A percentile compares a stretch with the other conserved stretches of the same genome.
These are phyloP conservation scores for Russula abietina DNA, from an alignment of 768 basidiomycete species.

Conservation along the genomic window DNA sequence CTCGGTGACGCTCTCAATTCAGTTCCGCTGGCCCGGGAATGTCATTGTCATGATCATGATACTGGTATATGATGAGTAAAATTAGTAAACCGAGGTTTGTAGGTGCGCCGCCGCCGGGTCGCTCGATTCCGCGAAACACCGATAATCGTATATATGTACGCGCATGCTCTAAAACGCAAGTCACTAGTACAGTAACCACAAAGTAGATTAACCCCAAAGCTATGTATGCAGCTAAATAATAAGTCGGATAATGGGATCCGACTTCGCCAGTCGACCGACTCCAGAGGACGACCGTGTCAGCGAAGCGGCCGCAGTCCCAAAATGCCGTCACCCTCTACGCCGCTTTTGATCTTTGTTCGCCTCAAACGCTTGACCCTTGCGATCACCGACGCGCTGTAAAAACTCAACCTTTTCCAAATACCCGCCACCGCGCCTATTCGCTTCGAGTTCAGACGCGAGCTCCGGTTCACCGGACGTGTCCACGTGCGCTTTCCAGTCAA, in stretches of 20 bases:
- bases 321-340: constrained; percentile 11
- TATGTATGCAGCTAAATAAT: not conserved
- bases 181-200: not conserved
- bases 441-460: constrained; percentile 66
- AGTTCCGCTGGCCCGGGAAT: not conserved
- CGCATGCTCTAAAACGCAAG: not conserved
- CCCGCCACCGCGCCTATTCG: constrained; percentile 66
- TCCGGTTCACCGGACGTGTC: constrained; percentile 36
- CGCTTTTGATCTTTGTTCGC: constrained; percentile 52
- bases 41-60: too few relatives aligned
- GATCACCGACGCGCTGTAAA: constrained; percentile 64
- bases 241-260: not conserved
- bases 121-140: not conserved
- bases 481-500: constrained; percentile 79
- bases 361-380: constrained; percentile 61
- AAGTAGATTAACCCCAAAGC: not conserved
- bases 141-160: not conserved
- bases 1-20: too few relatives aligned
- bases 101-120: too few relatives aligned
- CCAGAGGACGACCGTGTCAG: not conserved
- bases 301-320: not conserved
- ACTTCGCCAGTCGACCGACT: not conserved
- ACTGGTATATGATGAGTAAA: too few relatives aligned
- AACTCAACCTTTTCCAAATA: constrained; percentile 86
- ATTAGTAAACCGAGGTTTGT: not conserved